phyloP scores from a whole-genome alignment of 805 yeast genomes.

The Kodamaea kaohsiungensis region DNA sequence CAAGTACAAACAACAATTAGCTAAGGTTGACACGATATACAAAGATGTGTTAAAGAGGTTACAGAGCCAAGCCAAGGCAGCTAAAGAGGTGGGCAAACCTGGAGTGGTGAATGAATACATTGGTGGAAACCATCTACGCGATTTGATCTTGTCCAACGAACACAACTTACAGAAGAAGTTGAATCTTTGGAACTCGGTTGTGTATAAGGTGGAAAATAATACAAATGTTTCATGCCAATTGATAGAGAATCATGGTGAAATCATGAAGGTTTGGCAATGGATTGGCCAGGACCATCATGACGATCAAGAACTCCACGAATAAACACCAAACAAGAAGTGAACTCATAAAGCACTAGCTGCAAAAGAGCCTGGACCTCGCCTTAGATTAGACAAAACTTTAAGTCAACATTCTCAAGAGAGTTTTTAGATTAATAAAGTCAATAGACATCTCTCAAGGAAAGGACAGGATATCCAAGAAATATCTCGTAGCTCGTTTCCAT shows the following conservation, averaged over 20 bases:
- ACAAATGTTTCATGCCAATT: constrained; percentile 62
- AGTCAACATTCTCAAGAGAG: no score
- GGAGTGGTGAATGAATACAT: constrained; percentile 45
- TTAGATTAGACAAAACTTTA: background rate
- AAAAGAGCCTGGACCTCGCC: background rate
- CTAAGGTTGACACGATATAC: constrained; percentile 46
- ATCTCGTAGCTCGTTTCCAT: background rate
- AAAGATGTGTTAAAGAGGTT: constrained; percentile 52
- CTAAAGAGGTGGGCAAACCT: constrained; percentile 23
- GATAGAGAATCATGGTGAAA: constrained; percentile 81
- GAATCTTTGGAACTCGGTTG: constrained; percentile 60
- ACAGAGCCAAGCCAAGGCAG: constrained; percentile 41
- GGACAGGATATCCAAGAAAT: background rate
- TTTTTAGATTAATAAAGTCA: no score
- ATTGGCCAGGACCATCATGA: constrained; percentile 37
- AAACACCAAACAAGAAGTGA: background rate
- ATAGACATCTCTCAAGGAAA: background rate
- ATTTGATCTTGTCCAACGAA: constrained; percentile 51
- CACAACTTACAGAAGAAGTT: constrained; percentile 33
- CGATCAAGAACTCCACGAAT: background rate
- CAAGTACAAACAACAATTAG: constrained; percentile 37
- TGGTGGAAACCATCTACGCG: constrained; percentile 73
- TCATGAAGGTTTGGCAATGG: constrained; percentile 90
- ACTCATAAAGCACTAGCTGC: no score
- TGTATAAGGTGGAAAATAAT: constrained; percentile 59